phyloP scores from a whole-genome alignment of 257 asterid species.

The Solanum neorickii region DNA sequence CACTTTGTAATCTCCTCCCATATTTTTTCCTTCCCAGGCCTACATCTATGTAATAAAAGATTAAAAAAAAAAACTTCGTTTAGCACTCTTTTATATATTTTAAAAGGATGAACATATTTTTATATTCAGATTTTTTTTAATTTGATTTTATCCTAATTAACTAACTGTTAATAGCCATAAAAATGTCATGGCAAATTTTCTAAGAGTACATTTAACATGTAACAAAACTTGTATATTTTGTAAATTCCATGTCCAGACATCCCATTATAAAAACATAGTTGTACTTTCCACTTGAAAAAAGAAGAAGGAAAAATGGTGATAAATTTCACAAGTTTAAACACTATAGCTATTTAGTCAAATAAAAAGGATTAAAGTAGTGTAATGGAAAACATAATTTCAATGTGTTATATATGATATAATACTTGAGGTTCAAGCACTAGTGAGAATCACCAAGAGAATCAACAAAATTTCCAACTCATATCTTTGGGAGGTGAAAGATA shows the following conservation, averaged over 20 bases:
- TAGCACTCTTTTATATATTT: background rate
- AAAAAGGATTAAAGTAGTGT: background rate
- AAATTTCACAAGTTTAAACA: background rate
- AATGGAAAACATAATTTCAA: background rate
- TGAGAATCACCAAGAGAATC: background rate
- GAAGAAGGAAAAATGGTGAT: too few species aligned
- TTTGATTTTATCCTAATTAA: background rate
- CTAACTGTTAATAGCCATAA: background rate
- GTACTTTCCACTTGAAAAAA: background rate
- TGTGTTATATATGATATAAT: background rate
- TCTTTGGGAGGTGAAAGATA: background rate
- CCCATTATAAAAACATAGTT: background rate
- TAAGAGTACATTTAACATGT: background rate
- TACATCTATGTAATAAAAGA: background rate
- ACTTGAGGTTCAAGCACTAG: background rate
- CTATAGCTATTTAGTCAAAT: slow-evolving; percentile 6
- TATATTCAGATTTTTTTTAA: too few species aligned
- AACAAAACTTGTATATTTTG: background rate
- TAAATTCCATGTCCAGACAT: background rate
- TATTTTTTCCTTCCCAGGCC: background rate
- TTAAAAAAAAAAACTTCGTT: too few species aligned
- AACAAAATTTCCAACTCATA: slow-evolving; percentile 4
- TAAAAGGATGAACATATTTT: background rate
- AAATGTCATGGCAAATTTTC: background rate
- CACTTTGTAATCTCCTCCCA: background rate